These are phyloP conservation scores for Aspergillus baeticus DNA, from an alignment of 495 filamentous ascomycete species.

Conservation along the genomic window DNA sequence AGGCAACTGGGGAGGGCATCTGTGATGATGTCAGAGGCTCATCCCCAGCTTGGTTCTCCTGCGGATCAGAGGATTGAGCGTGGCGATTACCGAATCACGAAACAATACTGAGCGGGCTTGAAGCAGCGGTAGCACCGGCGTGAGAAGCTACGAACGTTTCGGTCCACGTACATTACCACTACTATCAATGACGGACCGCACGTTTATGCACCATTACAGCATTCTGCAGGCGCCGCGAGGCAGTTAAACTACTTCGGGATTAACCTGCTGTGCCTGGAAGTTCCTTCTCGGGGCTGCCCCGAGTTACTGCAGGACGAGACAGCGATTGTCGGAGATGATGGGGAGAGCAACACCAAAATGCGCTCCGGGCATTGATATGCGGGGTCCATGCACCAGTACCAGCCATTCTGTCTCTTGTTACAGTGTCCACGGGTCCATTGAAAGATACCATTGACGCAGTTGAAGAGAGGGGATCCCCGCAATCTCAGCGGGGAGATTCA, in stretches of 20 bases:
- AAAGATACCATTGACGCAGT: too few relatives aligned
- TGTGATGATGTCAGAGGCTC: slow-evolving; percentile 16
- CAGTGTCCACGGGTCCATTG: too few relatives aligned
- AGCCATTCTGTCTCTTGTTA: not conserved
- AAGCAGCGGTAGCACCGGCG: not conserved
- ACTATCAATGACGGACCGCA: slow-evolving; percentile 1
- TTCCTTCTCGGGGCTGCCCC: not conserved
- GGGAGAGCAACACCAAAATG: not conserved
- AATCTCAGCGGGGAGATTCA: too few relatives aligned
- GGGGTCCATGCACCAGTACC: slow-evolving; percentile 1
- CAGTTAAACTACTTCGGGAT: not conserved
- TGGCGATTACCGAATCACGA: not conserved
- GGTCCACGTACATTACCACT: slow-evolving; percentile 21
- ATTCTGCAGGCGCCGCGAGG: slow-evolving; percentile 17
- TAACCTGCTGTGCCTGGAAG: not conserved
- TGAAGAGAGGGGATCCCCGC: too few relatives aligned
- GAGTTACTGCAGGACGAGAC: too few relatives aligned
- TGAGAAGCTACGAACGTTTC: slow-evolving; percentile 14
- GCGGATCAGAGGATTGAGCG: not conserved
- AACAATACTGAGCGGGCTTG: not conserved
- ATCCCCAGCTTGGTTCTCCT: not conserved
- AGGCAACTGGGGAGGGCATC: not conserved
- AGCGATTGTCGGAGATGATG: too few relatives aligned
- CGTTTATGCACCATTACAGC: slow-evolving; percentile 22
- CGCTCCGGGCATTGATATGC: slow-evolving; percentile 7